Base-by-base conservation (phyloP, 768 basidiomycete genomes). In the Suillus americanus region DNA sequence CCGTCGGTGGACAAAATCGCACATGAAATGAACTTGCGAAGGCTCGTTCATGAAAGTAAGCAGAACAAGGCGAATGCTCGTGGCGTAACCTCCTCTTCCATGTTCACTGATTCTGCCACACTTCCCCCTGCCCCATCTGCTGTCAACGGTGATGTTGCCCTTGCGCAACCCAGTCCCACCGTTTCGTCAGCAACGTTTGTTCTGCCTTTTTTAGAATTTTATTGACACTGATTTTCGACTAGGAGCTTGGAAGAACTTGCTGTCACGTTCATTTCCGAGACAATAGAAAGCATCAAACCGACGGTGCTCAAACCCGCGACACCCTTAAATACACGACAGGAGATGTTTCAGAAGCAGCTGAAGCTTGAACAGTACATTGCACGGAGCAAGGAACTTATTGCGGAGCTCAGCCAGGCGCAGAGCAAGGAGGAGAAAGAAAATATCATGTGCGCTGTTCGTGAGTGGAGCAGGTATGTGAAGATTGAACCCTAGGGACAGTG, bases 241-340 rank as follows among this genome's bases (percentile, higher is more conserved):
- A 51, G 50, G 50, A 65, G 56, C n/a, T 68, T 87, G 41, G 85
- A 86, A 45, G 82, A 85, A 56, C 74, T 88, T 40, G 86, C 86
- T 1, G 78, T 81, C 56, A 84, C 85, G 0, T 85, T 88, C 67
- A 87, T 88, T 64, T 79, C 82, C 0, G 83, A 86, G 73, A 81
- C 85, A 18, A 84, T 87, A 45, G 80, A 84, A 72, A 79, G 78
- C 12, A 71, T 77, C 51, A 77, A 80, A 62, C 73, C 79, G 6
- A 38, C 69, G 28, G 63, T 65, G 48, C 30, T 50, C 25, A 68
- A 70, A 59, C 53, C 54, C 37, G 8, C 67, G 3, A 60, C 25
- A 30, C 62, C 59, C 5, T 68, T 61, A 64, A 70, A 23, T 37
- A 18, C 61, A 79, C 79, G 63, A 67, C 65, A 70, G 61, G 61